These are phyloP conservation scores for Pythium brachiatum DNA, from an alignment of 352 stramenopile genomes.

Conservation along the genomic window DNA sequence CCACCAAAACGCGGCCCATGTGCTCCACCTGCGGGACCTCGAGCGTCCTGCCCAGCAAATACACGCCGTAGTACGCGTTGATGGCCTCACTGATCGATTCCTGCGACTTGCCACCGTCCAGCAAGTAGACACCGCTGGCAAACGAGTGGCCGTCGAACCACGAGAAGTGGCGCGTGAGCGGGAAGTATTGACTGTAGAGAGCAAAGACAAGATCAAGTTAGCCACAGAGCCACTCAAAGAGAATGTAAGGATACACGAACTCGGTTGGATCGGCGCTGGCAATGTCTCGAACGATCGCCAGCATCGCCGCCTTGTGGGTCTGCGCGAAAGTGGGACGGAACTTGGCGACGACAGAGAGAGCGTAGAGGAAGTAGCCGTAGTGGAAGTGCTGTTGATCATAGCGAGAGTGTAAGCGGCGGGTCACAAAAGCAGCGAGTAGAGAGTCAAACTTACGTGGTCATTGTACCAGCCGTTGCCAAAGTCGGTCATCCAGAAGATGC, in stretches of 20 bases:
- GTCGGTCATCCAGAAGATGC: constrained; percentile 88
- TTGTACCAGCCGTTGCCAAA: constrained; percentile 94
- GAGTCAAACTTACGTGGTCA: constrained; percentile 67
- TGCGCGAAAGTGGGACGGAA: constrained; percentile 68
- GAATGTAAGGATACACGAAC: constrained; percentile 36
- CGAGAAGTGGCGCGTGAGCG: constrained; percentile 93
- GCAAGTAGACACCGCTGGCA: constrained; percentile 93
- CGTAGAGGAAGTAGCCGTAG: constrained; percentile 93
- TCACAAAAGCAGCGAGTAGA: not conserved
- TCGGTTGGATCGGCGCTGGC: constrained; percentile 58
- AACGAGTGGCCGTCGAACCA: constrained; percentile 98
- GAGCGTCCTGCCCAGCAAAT: constrained; percentile 86
- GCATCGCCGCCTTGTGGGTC: constrained; percentile 71
- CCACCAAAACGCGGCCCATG: constrained; percentile 90
- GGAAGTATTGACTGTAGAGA: constrained; percentile 74
- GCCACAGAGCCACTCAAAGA: not conserved
- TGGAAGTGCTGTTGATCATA: constrained; percentile 90
- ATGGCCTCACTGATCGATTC: constrained; percentile 96
- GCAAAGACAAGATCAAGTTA: constrained; percentile 11
- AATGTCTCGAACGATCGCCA: constrained; percentile 78
- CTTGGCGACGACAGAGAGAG: constrained; percentile 76
- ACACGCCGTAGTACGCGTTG: constrained; percentile 98
- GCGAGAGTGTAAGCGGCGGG: not conserved
- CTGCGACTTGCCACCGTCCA: constrained; percentile 95
- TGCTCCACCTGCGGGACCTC: constrained; percentile 69